Evolutionary conservation across 176 grass and related monocot genomes (phyloP).

Genomic region (Ensete ventricosum): DNA sequence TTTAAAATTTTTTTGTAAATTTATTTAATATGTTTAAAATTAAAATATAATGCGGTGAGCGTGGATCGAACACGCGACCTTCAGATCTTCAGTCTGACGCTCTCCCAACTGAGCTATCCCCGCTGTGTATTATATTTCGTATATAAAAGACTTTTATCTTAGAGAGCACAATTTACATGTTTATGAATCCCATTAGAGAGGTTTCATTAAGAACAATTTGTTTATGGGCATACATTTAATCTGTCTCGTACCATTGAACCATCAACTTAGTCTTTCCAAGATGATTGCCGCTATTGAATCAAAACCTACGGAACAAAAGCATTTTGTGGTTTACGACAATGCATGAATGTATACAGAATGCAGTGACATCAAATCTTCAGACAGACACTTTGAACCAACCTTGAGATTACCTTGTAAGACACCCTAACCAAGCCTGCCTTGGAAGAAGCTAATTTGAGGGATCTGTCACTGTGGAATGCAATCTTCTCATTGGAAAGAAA

Average conservation of each 20-base stretch:
- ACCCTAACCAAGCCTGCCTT: constrained; percentile 38
- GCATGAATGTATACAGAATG: not conserved
- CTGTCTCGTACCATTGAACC: too few relatives aligned
- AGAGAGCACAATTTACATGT: too few relatives aligned
- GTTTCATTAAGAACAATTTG: too few relatives aligned
- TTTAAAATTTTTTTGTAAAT: too few relatives aligned
- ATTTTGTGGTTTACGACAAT: not conserved
- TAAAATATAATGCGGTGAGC: too few relatives aligned
- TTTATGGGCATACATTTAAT: too few relatives aligned
- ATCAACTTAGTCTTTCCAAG: too few relatives aligned
- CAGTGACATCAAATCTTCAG: not conserved
- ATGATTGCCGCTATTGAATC: constrained; percentile 18
- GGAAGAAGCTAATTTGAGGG: constrained; percentile 44
- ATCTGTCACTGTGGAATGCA: constrained; percentile 77
- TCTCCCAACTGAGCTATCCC: constrained; percentile 93
- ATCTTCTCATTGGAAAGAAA: constrained; percentile 69
- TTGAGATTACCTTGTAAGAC: constrained; percentile 46
- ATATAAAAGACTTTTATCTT: too few relatives aligned
- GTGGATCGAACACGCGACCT: constrained; percentile 59
- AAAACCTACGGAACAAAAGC: not conserved
- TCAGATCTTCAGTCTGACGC: constrained; percentile 94
- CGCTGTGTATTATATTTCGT: not conserved
- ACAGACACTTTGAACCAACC: not conserved
- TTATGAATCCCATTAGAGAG: too few relatives aligned
- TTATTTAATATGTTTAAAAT: too few relatives aligned